Percentiles rank a stretch among this genome's conserved stretches.
Evolutionary conservation across 306 rosid genomes (phyloP).

Genomic region (Hylodesmum podocarpum): DNA sequence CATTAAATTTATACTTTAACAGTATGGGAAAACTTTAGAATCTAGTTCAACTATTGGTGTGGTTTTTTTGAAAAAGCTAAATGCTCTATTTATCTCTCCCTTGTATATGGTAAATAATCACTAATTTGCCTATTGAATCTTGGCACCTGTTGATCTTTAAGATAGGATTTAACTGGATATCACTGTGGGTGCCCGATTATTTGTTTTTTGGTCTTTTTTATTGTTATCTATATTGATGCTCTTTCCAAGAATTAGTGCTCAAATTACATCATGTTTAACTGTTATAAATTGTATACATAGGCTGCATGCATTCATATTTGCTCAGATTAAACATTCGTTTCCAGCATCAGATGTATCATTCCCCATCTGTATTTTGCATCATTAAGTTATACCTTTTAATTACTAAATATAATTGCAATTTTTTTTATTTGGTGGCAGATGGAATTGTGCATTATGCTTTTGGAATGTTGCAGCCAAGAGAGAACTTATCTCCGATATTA

Average conservation of each 20-base stretch:
- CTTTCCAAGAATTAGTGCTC: background rate
- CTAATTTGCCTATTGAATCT: background rate
- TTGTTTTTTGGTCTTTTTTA: background rate
- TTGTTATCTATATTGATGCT: background rate
- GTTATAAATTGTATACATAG: background rate
- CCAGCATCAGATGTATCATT: background rate
- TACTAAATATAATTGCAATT: background rate
- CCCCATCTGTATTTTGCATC: background rate
- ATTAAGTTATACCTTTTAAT: background rate
- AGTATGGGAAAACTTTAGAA: background rate
- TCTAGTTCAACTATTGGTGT: background rate
- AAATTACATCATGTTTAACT: background rate
- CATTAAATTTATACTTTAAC: background rate
- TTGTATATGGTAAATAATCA: background rate
- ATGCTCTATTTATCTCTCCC: background rate
- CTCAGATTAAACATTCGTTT: background rate
- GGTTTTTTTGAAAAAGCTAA: background rate
- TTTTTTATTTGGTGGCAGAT: constrained; percentile 50
- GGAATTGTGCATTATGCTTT: constrained; percentile 77
- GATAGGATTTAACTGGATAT: background rate
- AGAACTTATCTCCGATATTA: constrained; percentile 82
- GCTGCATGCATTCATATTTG: background rate
- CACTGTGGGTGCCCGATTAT: background rate
- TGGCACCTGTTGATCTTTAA: background rate
- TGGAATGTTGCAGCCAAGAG: constrained; percentile 96